Evolutionary conservation across 2,329 filamentous ascomycete species (phyloP).

Genomic region (Basipetospora chlamydospora): DNA sequence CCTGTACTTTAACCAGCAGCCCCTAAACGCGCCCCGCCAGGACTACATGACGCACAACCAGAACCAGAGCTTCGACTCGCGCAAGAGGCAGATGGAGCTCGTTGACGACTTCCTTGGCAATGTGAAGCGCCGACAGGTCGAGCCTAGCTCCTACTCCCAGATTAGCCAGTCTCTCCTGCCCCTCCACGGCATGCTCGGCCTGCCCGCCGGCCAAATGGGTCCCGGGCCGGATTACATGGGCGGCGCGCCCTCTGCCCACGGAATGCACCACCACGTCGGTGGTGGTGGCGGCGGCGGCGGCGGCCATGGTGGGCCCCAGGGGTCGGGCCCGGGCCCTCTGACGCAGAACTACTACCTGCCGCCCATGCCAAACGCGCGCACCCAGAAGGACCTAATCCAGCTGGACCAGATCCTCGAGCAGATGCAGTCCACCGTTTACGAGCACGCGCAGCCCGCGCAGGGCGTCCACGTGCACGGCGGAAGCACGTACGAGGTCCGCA

Average conservation of each 20-base stretch:
- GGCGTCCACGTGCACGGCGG: constrained; percentile 66
- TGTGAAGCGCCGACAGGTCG: constrained; percentile 80
- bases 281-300: constrained; percentile 26
- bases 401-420: constrained; percentile 92
- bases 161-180: constrained; percentile 80
- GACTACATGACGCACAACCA: constrained; percentile 5
- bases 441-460: constrained; percentile 71
- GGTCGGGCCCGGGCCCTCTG: constrained; percentile 41
- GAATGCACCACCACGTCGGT: constrained; percentile 32
- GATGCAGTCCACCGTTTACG: constrained; percentile 91
- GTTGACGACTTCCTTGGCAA: constrained; percentile 90
- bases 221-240: constrained; percentile 40
- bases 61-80: constrained; percentile 43
- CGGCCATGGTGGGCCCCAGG: constrained; percentile 27
- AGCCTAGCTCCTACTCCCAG: constrained; percentile 77
- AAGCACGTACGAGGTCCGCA: constrained; percentile 44
- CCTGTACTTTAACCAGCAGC: constrained; percentile 58
- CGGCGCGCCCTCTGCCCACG: constrained; percentile 24
- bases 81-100: constrained; percentile 76
- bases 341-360: constrained; percentile 70
- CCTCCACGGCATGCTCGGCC: constrained; percentile 56
- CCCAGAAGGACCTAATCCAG: constrained; percentile 84
- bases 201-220: constrained; percentile 36
- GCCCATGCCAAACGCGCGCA: constrained; percentile 73
- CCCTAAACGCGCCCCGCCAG: constrained; percentile 8